A percentile compares a stretch with the other conserved stretches of the same genome.
Evolutionary conservation across 129 eudicot genomes (phyloP).

Genomic region (Helianthus annuus): DNA sequence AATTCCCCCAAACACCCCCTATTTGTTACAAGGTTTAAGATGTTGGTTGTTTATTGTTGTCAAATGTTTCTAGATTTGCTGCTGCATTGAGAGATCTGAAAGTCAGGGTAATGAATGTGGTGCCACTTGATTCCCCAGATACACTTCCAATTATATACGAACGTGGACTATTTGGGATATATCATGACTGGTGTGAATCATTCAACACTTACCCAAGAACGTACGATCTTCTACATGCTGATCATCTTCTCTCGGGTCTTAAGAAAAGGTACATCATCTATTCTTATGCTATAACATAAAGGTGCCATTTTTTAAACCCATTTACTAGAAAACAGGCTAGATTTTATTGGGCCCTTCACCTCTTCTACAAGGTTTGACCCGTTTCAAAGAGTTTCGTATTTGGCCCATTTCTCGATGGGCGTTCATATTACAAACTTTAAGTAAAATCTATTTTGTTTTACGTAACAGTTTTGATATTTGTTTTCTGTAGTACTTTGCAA

Average conservation of each 20-base stretch:
- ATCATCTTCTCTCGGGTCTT: conserved; percentile 58
- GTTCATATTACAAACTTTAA: not conserved
- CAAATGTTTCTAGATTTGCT: conserved; percentile 48
- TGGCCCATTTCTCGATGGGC: not conserved
- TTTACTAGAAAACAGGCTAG: conserved; percentile 1
- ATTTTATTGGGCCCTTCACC: not conserved
- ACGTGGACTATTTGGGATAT: conserved; percentile 66
- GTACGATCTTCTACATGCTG: conserved; percentile 70
- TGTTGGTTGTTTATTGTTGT: conserved; percentile 15
- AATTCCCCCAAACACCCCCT: conserved; percentile 4
- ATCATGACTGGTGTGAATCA: conserved; percentile 72
- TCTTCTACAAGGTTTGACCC: too few species aligned
- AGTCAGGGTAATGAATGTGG: conserved; percentile 69
- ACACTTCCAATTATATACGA: conserved; percentile 67
- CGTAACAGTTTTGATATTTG: conserved; percentile 7
- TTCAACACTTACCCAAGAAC: conserved; percentile 67
- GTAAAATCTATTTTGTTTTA: not conserved
- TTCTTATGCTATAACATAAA: not conserved
- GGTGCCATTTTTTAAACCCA: not conserved
- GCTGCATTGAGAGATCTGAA: conserved; percentile 56
- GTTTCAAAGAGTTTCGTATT: too few species aligned
- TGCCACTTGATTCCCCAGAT: conserved; percentile 55
- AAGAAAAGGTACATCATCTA: conserved; percentile 44
- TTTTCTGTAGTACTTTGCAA: conserved; percentile 56
- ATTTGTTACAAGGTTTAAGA: not conserved